Percentiles rank a stretch among this genome's conserved stretches.
phyloP scores from a whole-genome alignment of 1,139 yeast genomes.

The Yamadazyma atlantica region DNA sequence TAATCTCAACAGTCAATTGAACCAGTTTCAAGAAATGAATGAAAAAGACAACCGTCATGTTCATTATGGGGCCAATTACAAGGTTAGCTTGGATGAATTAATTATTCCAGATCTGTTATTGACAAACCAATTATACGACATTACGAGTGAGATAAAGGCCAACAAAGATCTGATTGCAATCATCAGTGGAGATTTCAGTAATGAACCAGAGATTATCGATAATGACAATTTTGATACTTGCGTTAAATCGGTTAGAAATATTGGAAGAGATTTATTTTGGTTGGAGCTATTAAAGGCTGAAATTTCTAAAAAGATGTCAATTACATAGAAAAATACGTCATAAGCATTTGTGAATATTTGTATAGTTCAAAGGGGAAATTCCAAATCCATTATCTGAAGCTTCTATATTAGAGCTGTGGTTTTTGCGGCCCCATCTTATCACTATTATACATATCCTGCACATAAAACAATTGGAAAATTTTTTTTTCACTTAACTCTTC shows the following conservation, averaged over 20 bases:
- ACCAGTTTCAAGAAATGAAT: conserved; percentile 25
- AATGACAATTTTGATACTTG: conserved; percentile 49
- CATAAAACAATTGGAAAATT: not conserved
- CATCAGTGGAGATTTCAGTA: conserved; percentile 51
- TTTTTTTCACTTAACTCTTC: conserved; percentile 4
- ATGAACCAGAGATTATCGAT: conserved; percentile 34
- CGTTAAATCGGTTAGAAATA: conserved; percentile 55
- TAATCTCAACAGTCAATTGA: conserved; percentile 25
- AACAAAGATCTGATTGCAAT: conserved; percentile 63
- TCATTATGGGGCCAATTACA: conserved; percentile 14
- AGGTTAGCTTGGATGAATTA: conserved; percentile 32
- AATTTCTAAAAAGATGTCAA: conserved; percentile 22
- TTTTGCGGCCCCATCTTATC: not conserved
- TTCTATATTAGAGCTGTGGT: too few relatives aligned
- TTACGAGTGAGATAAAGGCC: conserved; percentile 67
- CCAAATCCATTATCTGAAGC: too few relatives aligned
- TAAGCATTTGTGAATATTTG: too few relatives aligned
- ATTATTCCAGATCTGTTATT: conserved; percentile 43
- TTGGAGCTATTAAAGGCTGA: conserved; percentile 37
- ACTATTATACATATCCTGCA: not conserved
- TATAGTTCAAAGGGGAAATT: not conserved
- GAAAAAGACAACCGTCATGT: conserved; percentile 20
- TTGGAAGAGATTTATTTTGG: conserved; percentile 79
- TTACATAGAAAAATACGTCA: not conserved
- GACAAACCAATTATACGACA: conserved; percentile 55